Evolutionary conservation across 2,329 filamentous ascomycete species (phyloP), one percentile per base, ranked within the genome.

Genomic region (Alternaria incomplexa): DNA sequence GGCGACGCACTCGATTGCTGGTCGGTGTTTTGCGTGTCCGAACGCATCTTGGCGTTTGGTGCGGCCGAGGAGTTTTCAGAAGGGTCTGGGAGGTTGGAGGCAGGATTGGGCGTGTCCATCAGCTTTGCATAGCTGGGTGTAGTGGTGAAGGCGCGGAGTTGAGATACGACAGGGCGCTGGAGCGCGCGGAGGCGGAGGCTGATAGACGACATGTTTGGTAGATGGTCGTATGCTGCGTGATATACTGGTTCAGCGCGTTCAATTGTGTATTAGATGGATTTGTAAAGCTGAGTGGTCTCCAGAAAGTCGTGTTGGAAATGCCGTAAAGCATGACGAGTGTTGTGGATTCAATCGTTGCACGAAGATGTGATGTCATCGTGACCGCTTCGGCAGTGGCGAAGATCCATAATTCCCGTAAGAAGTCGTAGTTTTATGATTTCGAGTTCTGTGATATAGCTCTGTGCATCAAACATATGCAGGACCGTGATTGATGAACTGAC

Each of bases 1-100:
- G 56, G 54, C 1, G 77, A 79, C 15, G 78, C 77, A 23, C 61
- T 74, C 3, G 77, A 80, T 53, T 80, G 74, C 12, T 46, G 23
- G 44, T 77, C 74, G 11, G 69, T 75, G 52, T 75, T 70, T 13
- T 73, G 73, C 5, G 71, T 72, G 40, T 71, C 69, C 3, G 67
- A 65, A 44, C 73, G 69, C 20, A 70, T 65, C 40, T 70, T 63
- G 20, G 64, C 58, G 40, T 71, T 73, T 54, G 70, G 68, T 17
- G 69, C 66, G 13, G 66, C 70, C 6, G 71, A 73, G 0, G 71
- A 71, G 51, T 73, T 68, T 25, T 60, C 32, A 6, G 61, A 53
- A 2, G 64, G 58, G n/a, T 72, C 70, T 2, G 70, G 70, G 1
- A 70, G 62, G 58, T 73, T 73, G 20, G 68, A 63, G 10, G 62